A percentile compares a stretch with the other conserved stretches of the same genome.
phyloP scores from a whole-genome alignment of 257 asterid species.

The Mentha longifolia region DNA sequence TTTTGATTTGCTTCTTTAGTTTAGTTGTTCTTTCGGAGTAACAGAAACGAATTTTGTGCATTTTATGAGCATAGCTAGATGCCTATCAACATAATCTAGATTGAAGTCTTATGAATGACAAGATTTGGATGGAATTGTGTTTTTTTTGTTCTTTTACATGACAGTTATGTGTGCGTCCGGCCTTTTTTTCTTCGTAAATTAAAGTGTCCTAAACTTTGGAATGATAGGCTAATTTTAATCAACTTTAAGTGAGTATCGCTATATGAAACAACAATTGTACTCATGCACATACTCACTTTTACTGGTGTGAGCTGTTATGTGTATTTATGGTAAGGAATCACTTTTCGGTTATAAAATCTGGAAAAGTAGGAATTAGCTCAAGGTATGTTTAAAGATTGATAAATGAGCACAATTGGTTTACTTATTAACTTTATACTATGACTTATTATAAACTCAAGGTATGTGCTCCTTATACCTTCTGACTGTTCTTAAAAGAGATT shows the following conservation, averaged over 20 bases:
- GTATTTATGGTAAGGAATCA: neutral
- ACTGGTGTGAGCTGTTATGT: too few species aligned
- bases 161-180: neutral
- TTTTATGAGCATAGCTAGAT: neutral
- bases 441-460: neutral
- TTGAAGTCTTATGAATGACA: neutral
- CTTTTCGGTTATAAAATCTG: neutral
- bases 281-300: neutral
- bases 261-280: neutral
- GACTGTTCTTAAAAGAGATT: neutral
- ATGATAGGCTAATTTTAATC: neutral
- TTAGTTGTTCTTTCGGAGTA: constrained; percentile 1
- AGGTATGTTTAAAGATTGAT: neutral
- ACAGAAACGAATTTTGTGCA: neutral
- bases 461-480: neutral
- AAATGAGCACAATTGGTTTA: too few species aligned
- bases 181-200: neutral
- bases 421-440: too few species aligned
- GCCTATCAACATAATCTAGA: neutral
- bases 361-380: constrained; percentile 4
- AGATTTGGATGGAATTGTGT: neutral
- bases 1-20: constrained; percentile 15
- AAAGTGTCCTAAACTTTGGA: constrained; percentile 5
- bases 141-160: neutral
- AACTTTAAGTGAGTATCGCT: neutral